Evolutionary conservation across 371 early-diverging fungal genomes (phyloP).

Genomic region (Mortierella sp.): DNA sequence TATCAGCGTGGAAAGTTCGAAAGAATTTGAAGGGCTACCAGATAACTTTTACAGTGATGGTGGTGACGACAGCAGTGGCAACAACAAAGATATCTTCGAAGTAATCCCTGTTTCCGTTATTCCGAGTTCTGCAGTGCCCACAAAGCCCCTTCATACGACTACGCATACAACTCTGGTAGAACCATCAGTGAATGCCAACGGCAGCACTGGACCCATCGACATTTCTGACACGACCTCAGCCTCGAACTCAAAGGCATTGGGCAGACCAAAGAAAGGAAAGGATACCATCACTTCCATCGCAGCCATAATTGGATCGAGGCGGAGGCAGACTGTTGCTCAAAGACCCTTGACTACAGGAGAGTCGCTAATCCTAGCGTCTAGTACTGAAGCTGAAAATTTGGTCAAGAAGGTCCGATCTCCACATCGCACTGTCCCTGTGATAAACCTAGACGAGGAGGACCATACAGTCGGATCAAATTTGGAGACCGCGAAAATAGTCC

Average conservation of each 20-base stretch:
- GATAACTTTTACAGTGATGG: neutral
- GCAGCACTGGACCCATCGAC: neutral
- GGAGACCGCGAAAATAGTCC: neutral
- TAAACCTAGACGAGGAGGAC: slow-evolving; percentile 20
- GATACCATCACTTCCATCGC: slow-evolving; percentile 15
- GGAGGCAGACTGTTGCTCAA: slow-evolving; percentile 10
- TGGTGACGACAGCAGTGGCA: neutral
- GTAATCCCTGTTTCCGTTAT: neutral
- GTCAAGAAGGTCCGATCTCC: neutral
- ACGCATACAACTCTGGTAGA: no score
- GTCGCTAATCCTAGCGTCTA: neutral
- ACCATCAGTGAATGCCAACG: neutral
- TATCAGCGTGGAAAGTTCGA: neutral
- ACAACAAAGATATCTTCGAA: neutral
- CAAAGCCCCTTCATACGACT: neutral
- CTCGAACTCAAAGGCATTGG: neutral
- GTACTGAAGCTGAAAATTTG: neutral
- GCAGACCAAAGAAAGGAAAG: slow-evolving; percentile 19
- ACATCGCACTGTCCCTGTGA: slow-evolving; percentile 3
- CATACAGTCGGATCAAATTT: neutral
- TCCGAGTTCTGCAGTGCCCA: neutral
- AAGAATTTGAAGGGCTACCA: neutral
- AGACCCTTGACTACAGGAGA: neutral
- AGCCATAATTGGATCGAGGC: slow-evolving; percentile 19
- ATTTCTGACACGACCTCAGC: neutral